Conservation (phyloP, 495 filamentous ascomycete species). For the Aspergillus sclerotioniger region DNA sequence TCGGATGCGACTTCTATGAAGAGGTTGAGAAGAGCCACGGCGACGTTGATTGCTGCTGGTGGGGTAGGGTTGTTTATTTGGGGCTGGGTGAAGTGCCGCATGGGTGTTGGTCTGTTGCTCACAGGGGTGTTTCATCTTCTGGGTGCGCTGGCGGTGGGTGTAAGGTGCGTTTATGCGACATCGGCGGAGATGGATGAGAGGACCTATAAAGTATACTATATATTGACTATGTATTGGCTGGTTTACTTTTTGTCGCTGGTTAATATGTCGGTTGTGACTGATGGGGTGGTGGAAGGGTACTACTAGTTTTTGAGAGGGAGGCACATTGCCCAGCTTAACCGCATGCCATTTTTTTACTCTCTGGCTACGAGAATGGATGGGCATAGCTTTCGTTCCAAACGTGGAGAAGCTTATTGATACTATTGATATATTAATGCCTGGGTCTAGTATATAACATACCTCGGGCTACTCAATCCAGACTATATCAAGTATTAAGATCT, state of each 20-base stretch:
- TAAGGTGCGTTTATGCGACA: not conserved
- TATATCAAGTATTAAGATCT: too few species aligned
- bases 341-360: too few species aligned
- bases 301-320: too few species aligned
- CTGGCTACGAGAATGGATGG: too few species aligned
- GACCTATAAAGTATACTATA: not conserved
- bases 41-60: not conserved
- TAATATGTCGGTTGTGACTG: not conserved
- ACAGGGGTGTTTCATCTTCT: not conserved
- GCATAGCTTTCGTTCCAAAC: too few species aligned
- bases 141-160: not conserved
- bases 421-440: too few species aligned
- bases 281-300: too few species aligned
- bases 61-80: not conserved
- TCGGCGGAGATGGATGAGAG: not conserved
- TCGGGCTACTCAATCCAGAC: too few species aligned
- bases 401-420: too few species aligned
- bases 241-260: not conserved
- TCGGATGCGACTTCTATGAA: not conserved
- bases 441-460: too few species aligned
- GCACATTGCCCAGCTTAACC: too few species aligned
- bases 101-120: not conserved
- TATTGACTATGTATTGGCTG: not conserved
- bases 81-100: not conserved
- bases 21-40: not conserved